Conservation (phyloP, 768 basidiomycete genomes). For the Russula virescens region DNA sequence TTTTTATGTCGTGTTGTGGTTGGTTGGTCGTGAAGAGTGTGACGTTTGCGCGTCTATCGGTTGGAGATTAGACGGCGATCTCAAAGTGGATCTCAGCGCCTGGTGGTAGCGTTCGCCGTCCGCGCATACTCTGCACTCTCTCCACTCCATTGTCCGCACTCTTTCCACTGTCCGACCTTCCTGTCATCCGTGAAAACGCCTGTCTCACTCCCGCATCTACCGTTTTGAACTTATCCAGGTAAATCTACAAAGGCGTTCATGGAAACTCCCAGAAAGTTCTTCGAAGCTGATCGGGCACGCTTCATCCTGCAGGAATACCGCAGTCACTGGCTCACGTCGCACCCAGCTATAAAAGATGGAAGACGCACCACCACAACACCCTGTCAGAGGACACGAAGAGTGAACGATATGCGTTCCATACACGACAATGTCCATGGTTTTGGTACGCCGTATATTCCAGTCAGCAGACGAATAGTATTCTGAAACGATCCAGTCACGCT, state of each 20-base stretch:
- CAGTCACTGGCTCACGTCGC: no score
- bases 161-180: no score
- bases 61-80: neutral
- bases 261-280: neutral
- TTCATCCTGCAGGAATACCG: slow-evolving; percentile 7
- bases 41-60: neutral
- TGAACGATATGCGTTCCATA: slow-evolving; percentile 14
- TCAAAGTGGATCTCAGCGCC: slow-evolving; percentile 6
- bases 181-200: neutral
- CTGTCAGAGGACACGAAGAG: neutral
- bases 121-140: neutral
- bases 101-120: neutral
- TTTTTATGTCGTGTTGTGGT: no score
- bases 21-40: no score
- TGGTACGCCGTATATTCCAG: slow-evolving; percentile 2
- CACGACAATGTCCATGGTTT: slow-evolving; percentile 13
- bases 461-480: neutral
- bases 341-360: slow-evolving; percentile 5
- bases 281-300: slow-evolving; percentile 13
- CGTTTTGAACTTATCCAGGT: neutral
- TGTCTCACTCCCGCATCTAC: neutral
- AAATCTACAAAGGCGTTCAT: neutral
- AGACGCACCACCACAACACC: neutral
- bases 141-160: neutral
- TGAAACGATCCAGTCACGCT: slow-evolving; percentile 11